Percentiles rank a stretch among this genome's conserved stretches.
Evolutionary conservation across 192 early-diverging fungal genomes (phyloP).

Genomic region (Physocladia obscura): DNA sequence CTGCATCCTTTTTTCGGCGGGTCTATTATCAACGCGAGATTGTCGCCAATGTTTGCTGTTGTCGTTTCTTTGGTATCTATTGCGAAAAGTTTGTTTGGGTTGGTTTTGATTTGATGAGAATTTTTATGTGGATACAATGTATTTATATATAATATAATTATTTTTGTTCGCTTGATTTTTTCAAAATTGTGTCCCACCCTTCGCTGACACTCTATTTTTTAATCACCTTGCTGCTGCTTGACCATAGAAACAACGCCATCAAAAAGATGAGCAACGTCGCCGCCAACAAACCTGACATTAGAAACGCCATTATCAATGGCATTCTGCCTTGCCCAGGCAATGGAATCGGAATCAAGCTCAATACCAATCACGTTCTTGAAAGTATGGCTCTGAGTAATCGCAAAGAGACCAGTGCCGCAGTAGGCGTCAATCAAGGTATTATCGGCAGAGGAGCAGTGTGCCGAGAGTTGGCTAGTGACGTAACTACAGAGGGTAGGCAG

Average conservation of each 20-base stretch:
- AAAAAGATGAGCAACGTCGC: conserved; percentile 63
- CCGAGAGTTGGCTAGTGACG: conserved; percentile 63
- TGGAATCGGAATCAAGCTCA: conserved; percentile 62
- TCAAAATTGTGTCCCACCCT: not conserved
- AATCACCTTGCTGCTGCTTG: not conserved
- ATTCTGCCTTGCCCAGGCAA: conserved; percentile 65
- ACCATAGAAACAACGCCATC: conserved; percentile 30
- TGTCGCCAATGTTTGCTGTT: conserved; percentile 17
- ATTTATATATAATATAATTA: too few relatives aligned
- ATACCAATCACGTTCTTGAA: conserved; percentile 69
- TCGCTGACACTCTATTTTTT: not conserved
- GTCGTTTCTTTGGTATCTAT: too few relatives aligned
- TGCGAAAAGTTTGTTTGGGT: too few relatives aligned
- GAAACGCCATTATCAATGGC: conserved; percentile 49
- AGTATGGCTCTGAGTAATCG: conserved; percentile 56
- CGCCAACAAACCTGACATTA: conserved; percentile 59
- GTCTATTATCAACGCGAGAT: conserved; percentile 70
- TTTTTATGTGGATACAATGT: too few relatives aligned
- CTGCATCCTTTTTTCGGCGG: conserved; percentile 69
- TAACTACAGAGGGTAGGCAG: conserved; percentile 61
- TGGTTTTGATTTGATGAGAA: too few relatives aligned
- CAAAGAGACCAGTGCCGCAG: conserved; percentile 74
- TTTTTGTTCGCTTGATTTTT: too few relatives aligned
- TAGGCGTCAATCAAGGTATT: conserved; percentile 67
- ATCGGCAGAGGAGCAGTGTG: conserved; percentile 23